Conservation (phyloP, 2,329 filamentous ascomycete genomes). For the Venturia asperata region DNA sequence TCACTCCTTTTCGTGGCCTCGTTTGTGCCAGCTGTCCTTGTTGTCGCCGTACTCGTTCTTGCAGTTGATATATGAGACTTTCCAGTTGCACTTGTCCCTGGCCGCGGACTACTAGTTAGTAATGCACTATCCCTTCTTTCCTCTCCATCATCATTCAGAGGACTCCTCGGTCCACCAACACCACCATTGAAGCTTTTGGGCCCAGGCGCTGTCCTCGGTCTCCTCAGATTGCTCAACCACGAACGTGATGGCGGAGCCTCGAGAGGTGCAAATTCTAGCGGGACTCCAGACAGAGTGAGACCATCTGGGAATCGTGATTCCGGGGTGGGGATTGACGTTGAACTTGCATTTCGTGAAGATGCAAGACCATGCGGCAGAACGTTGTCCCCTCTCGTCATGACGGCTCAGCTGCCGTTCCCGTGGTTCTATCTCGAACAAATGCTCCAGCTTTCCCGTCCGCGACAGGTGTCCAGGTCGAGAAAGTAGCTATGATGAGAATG, state of each 20-base stretch:
- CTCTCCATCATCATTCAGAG: conserved; percentile 13
- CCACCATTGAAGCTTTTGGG: background rate
- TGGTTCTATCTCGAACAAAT: background rate
- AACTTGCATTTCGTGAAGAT: background rate
- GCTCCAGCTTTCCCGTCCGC: background rate
- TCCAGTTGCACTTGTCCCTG: background rate
- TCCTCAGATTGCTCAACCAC: conserved; percentile 15
- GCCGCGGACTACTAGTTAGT: background rate
- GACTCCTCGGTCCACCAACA: background rate
- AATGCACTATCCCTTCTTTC: conserved; percentile 14
- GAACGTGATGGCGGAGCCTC: conserved; percentile 5
- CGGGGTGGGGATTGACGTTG: background rate
- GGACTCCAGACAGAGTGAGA: background rate
- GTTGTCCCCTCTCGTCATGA: background rate
- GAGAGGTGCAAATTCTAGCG: background rate
- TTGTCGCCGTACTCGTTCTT: conserved; percentile 3
- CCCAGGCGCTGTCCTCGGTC: conserved; percentile 17
- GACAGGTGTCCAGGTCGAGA: background rate
- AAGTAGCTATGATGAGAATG: background rate
- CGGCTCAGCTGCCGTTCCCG: background rate
- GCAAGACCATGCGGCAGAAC: background rate
- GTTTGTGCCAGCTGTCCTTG: background rate
- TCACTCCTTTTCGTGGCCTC: background rate
- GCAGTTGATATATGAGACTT: background rate
- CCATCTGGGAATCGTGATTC: background rate